Evolutionary conservation across 148 eudicot genomes (phyloP).

Genomic region (Nepenthes gracilis): DNA sequence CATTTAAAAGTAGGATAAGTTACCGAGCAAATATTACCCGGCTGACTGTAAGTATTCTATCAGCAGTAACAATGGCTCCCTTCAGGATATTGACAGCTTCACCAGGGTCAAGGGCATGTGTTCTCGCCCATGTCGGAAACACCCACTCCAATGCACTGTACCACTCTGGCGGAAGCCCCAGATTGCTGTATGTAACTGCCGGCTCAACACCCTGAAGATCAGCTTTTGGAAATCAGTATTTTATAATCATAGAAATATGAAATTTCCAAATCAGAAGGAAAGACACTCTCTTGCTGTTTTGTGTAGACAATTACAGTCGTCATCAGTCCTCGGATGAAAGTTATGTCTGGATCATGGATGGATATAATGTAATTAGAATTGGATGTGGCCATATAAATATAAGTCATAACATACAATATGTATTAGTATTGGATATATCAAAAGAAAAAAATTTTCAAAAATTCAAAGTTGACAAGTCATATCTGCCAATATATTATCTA

Average conservation of each 20-base stretch:
- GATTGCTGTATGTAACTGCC: conserved; percentile 65
- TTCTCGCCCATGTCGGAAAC: conserved; percentile 96
- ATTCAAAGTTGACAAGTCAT: too few relatives aligned
- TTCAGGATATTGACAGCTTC: conserved; percentile 92
- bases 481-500: too few relatives aligned
- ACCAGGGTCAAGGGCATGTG: conserved; percentile 93
- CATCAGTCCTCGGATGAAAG: too few relatives aligned
- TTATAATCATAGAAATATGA: neutral
- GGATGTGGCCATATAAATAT: too few relatives aligned
- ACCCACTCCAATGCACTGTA: conserved; percentile 88
- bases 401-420: too few relatives aligned
- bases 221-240: neutral
- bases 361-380: too few relatives aligned
- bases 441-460: too few relatives aligned
- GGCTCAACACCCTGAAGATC: conserved; percentile 82
- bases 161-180: conserved; percentile 89
- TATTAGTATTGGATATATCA: too few relatives aligned
- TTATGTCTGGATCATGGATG: too few relatives aligned
- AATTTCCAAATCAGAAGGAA: too few relatives aligned
- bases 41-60: conserved; percentile 92
- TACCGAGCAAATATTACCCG: conserved; percentile 31
- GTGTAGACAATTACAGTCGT: neutral
- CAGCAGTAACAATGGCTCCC: conserved; percentile 89
- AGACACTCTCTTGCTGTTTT: too few relatives aligned
- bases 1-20: neutral